Evolutionary conservation across 2,329 filamentous ascomycete species (phyloP).

Genomic region (Diaporthe vaccinii): DNA sequence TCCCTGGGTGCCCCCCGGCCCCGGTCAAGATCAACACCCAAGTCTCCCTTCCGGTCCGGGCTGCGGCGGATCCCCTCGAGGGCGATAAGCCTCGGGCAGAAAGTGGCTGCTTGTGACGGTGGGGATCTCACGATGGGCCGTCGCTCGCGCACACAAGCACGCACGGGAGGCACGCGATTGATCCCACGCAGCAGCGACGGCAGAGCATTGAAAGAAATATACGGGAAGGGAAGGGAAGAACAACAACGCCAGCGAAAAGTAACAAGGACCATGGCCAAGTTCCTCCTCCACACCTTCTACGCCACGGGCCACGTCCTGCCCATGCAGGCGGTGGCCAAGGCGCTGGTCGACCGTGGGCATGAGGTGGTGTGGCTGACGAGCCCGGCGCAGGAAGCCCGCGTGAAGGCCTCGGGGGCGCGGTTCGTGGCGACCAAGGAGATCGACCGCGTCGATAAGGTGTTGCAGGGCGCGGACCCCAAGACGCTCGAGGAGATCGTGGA

Average conservation of each 20-base stretch:
- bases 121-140: not conserved
- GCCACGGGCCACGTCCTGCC: conserved; percentile 56
- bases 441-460: conserved; percentile 46
- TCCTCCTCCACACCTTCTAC: conserved; percentile 56
- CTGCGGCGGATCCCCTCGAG: not conserved
- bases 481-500: conserved; percentile 51
- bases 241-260: not conserved
- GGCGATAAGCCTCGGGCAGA: not conserved
- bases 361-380: conserved; percentile 55
- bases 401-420: conserved; percentile 50
- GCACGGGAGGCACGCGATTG: not conserved
- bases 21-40: not conserved
- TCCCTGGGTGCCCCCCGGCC: not conserved
- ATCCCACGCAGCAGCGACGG: not conserved
- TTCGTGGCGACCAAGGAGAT: conserved; percentile 49
- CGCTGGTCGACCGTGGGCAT: conserved; percentile 54
- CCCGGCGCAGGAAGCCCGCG: conserved; percentile 51
- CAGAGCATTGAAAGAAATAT: not conserved
- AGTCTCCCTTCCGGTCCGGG: not conserved
- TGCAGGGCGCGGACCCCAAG: conserved; percentile 46
- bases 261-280: conserved; percentile 44
- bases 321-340: conserved; percentile 55
- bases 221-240: not conserved
- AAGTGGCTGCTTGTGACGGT: not conserved
- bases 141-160: not conserved